Evolutionary conservation across 2,329 filamentous ascomycete species (phyloP).

Genomic region (Ophiostoma tasmaniense): DNA sequence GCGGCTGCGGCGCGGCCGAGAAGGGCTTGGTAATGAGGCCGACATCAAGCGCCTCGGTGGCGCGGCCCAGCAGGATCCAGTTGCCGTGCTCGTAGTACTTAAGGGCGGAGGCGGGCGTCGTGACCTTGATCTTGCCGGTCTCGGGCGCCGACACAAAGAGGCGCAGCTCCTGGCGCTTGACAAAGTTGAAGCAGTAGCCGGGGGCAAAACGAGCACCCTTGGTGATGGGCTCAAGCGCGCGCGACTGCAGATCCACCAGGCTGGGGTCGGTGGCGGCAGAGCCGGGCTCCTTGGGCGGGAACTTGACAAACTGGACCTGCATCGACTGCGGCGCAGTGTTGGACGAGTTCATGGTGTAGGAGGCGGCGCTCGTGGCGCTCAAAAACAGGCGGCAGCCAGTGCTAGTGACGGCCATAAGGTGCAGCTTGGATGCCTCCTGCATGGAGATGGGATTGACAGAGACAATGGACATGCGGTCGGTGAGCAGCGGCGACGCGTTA

Average conservation of each 20-base stretch:
- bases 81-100: constrained; percentile 70
- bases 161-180: constrained; percentile 33
- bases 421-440: constrained; percentile 70
- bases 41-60: constrained; percentile 64
- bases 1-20: constrained; percentile 55
- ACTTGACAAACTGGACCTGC: constrained; percentile 95
- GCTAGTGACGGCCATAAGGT: constrained; percentile 81
- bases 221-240: constrained; percentile 40
- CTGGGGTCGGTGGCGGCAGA: constrained; percentile 29
- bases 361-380: constrained; percentile 74
- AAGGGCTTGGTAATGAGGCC: constrained; percentile 68
- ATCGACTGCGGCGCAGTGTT: constrained; percentile 77
- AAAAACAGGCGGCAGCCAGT: constrained; percentile 89
- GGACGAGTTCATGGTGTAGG: constrained; percentile 52
- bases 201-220: constrained; percentile 62
- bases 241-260: constrained; percentile 40
- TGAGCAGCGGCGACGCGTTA: constrained; percentile 61
- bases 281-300: constrained; percentile 56
- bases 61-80: constrained; percentile 62
- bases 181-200: constrained; percentile 84
- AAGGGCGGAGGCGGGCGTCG: constrained; percentile 43
- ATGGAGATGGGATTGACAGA: constrained; percentile 78
- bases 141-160: constrained; percentile 85
- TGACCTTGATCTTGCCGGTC: constrained; percentile 68
- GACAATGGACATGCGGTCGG: constrained; percentile 62